Conservation (phyloP, 2,329 filamentous ascomycete species). For the Penicillium sp. region DNA sequence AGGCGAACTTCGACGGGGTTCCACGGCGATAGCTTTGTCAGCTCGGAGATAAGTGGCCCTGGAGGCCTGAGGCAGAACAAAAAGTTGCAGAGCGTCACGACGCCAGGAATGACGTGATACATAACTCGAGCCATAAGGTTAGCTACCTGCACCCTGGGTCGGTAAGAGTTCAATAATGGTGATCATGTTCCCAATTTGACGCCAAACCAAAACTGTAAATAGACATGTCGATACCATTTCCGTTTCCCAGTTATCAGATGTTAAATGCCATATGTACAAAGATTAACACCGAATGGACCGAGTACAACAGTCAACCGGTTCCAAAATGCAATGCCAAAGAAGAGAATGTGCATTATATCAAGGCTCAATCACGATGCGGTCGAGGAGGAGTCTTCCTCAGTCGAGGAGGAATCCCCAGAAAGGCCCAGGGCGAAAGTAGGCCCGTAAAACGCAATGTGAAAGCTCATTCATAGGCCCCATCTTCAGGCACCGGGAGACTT, state of each 20-base stretch:
- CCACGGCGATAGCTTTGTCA: slow-evolving; percentile 37
- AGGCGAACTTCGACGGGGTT: slow-evolving; percentile 33
- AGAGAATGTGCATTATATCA: slow-evolving; percentile 5
- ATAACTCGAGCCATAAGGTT: background rate
- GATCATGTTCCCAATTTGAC: background rate
- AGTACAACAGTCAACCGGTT: background rate
- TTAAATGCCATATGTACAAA: background rate
- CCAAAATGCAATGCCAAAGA: slow-evolving; percentile 2
- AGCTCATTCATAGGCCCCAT: slow-evolving; percentile 19
- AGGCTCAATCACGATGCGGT: background rate
- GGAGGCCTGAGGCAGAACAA: slow-evolving; percentile 1
- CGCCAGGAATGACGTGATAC: background rate
- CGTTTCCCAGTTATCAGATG: background rate
- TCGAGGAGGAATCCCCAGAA: background rate
- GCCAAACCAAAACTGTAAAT: background rate
- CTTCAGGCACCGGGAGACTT: slow-evolving; percentile 5
- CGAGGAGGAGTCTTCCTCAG: background rate
- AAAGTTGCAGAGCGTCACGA: background rate
- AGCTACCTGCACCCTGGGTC: background rate
- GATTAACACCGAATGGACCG: background rate
- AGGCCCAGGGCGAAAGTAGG: background rate
- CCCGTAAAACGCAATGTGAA: background rate
- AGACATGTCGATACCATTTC: background rate
- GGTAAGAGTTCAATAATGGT: background rate
- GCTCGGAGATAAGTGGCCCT: slow-evolving; percentile 30